These are phyloP conservation scores for Hemisphaericaspora nanyangensis DNA, from an alignment of 805 yeast genomes.

Conservation along the genomic window DNA sequence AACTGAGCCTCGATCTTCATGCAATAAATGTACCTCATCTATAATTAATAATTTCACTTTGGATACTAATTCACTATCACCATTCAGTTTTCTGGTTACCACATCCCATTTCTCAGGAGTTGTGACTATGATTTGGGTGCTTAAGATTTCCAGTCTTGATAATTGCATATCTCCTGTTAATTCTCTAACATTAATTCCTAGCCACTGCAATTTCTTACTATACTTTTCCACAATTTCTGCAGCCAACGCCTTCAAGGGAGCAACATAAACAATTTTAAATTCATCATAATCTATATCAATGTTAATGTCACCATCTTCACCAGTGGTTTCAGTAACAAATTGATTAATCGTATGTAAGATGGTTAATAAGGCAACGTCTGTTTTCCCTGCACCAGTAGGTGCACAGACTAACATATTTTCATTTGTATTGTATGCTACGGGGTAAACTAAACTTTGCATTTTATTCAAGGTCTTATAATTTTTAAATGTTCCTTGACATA, in stretches of 20 bases:
- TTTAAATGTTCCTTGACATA: conserved; percentile 81
- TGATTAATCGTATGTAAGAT: conserved; percentile 77
- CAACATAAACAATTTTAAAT: conserved; percentile 86
- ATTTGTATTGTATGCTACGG: conserved; percentile 87
- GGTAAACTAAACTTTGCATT: conserved; percentile 87
- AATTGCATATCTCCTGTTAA: conserved; percentile 86
- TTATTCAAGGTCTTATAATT: conserved; percentile 75
- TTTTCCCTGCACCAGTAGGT: conserved; percentile 97
- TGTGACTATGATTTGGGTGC: conserved; percentile 80
- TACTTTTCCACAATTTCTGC: conserved; percentile 95
- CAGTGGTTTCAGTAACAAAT: conserved; percentile 52
- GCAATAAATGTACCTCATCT: conserved; percentile 94
- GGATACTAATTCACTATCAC: conserved; percentile 79
- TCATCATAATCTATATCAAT: conserved; percentile 72
- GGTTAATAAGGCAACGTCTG: conserved; percentile 84
- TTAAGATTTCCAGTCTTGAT: conserved; percentile 68
- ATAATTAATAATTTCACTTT: conserved; percentile 84
- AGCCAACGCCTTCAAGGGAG: conserved; percentile 93
- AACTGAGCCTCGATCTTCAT: conserved; percentile 97
- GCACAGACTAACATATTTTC: conserved; percentile 97
- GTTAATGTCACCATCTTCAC: conserved; percentile 40
- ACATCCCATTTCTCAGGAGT: conserved; percentile 99
- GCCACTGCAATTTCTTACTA: conserved; percentile 70
- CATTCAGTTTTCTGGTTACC: conserved; percentile 88
- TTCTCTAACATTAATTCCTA: conserved; percentile 84